A percentile compares a stretch with the other conserved stretches of the same genome.
Conservation (phyloP, 2,329 filamentous ascomycete genomes). For the Alternaria solani region DNA sequence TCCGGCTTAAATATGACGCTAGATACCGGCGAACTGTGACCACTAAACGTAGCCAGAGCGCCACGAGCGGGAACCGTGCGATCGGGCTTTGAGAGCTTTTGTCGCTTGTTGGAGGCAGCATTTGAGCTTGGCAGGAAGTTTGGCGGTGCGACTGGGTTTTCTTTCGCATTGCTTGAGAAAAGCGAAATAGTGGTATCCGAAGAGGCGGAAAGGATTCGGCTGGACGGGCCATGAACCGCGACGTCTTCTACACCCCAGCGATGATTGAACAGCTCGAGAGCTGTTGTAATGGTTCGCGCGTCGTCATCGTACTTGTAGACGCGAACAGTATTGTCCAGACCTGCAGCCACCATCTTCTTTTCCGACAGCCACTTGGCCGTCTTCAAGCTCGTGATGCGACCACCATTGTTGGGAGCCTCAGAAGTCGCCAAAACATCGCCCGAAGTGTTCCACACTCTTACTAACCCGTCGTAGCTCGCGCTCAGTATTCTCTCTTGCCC, state of each 20-base stretch:
- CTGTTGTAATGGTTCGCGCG: conserved; percentile 70
- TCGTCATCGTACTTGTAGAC: conserved; percentile 87
- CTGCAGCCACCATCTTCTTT: conserved; percentile 80
- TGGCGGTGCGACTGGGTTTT: conserved; percentile 76
- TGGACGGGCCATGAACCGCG: conserved; percentile 75
- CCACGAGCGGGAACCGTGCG: conserved; percentile 75
- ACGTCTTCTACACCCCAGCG: conserved; percentile 76
- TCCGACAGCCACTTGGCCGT: conserved; percentile 83
- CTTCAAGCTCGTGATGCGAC: conserved; percentile 73
- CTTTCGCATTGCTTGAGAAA: conserved; percentile 83
- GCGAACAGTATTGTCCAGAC: conserved; percentile 83
- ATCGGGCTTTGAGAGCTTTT: conserved; percentile 71
- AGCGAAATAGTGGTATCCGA: conserved; percentile 84
- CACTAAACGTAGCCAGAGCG: conserved; percentile 74
- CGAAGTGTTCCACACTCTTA: conserved; percentile 87
- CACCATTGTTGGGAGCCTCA: conserved; percentile 69
- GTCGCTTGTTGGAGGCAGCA: conserved; percentile 73
- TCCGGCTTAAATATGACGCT: conserved; percentile 84
- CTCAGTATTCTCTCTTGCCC: conserved; percentile 81
- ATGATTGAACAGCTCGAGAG: conserved; percentile 85
- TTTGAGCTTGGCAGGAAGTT: conserved; percentile 72
- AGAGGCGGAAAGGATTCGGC: conserved; percentile 84
- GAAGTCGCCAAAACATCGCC: conserved; percentile 86
- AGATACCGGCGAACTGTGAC: conserved; percentile 77
- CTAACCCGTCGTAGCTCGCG: conserved; percentile 88